These are phyloP conservation scores for Wallemia ichthyophaga DNA, from an alignment of 1,284 basidiomycete genomes.

Conservation along the genomic window DNA sequence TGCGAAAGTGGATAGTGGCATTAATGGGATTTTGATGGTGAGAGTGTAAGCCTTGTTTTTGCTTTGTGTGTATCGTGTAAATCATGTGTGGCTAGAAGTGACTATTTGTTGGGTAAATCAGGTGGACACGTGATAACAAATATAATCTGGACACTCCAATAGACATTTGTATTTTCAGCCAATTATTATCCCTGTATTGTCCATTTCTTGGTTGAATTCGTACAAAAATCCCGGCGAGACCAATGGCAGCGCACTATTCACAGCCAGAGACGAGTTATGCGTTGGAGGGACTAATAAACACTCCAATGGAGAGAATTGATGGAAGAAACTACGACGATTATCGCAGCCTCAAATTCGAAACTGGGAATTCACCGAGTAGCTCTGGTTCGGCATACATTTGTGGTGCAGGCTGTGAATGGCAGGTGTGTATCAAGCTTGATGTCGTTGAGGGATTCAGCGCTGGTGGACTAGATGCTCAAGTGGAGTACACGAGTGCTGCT, in stretches of 20 bases:
- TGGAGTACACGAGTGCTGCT: neutral
- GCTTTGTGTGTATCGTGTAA: neutral
- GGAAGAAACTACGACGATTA: neutral
- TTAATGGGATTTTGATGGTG: neutral
- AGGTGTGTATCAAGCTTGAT: neutral
- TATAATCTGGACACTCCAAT: no score
- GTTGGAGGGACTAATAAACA: neutral
- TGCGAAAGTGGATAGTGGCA: neutral
- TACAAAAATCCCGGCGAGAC: no score
- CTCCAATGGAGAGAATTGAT: neutral
- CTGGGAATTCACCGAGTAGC: neutral
- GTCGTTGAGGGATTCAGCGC: neutral
- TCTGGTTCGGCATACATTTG: neutral
- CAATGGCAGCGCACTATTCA: neutral
- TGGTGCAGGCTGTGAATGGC: neutral
- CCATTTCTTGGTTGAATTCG: no score
- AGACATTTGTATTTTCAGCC: no score
- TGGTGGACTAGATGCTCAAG: neutral
- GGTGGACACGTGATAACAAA: no score
- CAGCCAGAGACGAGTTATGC: neutral
- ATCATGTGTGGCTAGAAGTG: no score
- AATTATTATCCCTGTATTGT: no score
- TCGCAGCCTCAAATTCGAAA: neutral
- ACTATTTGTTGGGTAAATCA: no score
- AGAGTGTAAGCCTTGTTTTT: neutral